These are phyloP conservation scores for Euphrasia arctica DNA, from an alignment of 305 asterid genomes.

Conservation along the genomic window DNA sequence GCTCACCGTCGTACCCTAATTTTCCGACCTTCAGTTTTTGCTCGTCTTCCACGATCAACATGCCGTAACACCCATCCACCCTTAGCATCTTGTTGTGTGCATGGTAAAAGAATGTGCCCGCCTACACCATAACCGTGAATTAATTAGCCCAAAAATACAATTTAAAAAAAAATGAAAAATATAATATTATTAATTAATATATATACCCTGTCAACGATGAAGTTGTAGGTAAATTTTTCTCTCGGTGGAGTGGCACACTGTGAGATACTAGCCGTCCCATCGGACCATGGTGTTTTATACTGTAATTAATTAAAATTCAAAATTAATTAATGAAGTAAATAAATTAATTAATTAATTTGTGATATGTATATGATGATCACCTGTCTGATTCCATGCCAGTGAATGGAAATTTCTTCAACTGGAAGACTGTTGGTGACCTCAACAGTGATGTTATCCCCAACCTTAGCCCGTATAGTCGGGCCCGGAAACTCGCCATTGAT, in stretches of 20 bases:
- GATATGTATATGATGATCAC: conserved; percentile 21
- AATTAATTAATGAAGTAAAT: neutral
- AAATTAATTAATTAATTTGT: neutral
- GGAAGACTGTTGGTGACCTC: conserved; percentile 62
- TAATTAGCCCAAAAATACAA: too few relatives aligned
- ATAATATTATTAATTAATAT: neutral
- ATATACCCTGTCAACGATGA: conserved; percentile 57
- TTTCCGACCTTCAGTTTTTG: conserved; percentile 48
- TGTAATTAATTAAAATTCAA: conserved; percentile 17
- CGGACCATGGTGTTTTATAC: conserved; percentile 91
- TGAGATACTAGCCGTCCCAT: conserved; percentile 75
- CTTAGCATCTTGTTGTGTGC: conserved; percentile 90
- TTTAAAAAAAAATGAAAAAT: too few relatives aligned
- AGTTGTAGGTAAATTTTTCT: conserved; percentile 60
- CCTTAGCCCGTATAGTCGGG: conserved; percentile 66
- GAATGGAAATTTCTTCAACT: conserved; percentile 76
- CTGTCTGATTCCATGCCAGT: conserved; percentile 91
- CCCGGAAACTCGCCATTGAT: conserved; percentile 81
- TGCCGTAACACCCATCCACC: conserved; percentile 74
- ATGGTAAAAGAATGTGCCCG: conserved; percentile 91
- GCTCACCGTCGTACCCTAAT: conserved; percentile 54
- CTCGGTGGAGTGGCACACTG: conserved; percentile 82
- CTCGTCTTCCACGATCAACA: conserved; percentile 57
- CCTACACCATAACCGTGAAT: conserved; percentile 32
- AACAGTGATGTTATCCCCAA: conserved; percentile 55